Evolutionary conservation across 495 filamentous ascomycete genomes (phyloP).

Genomic region (Evansstolkia leycettana): DNA sequence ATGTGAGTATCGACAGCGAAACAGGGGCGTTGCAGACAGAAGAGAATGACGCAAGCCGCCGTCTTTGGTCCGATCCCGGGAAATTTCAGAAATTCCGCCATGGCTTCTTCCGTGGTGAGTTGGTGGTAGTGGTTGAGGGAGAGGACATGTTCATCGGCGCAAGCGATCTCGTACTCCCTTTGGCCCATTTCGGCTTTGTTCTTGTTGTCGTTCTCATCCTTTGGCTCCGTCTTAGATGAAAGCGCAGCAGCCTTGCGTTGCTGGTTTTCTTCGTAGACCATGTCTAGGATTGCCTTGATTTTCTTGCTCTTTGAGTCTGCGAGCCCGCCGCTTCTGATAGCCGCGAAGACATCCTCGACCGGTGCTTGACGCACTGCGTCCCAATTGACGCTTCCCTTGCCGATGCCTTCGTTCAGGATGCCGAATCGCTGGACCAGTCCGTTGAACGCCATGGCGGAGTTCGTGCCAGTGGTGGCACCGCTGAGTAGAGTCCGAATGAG

Average conservation of each 20-base stretch:
- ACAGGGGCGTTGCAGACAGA: constrained; percentile 64
- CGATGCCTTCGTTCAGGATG: constrained; percentile 43
- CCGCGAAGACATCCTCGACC: constrained; percentile 50
- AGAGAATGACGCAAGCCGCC: constrained; percentile 71
- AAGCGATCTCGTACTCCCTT: constrained; percentile 38
- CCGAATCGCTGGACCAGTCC: constrained; percentile 64
- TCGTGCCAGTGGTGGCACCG: constrained; percentile 55
- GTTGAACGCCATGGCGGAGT: constrained; percentile 57
- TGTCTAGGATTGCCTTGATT: constrained; percentile 72
- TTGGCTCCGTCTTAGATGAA: constrained; percentile 7
- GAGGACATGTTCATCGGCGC: constrained; percentile 43
- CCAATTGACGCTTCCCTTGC: constrained; percentile 78
- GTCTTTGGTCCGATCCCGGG: constrained; percentile 89
- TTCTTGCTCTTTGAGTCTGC: constrained; percentile 56
- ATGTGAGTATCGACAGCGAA: constrained; percentile 86
- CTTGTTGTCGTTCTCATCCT: neutral
- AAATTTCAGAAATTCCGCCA: constrained; percentile 60
- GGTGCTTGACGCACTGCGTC: constrained; percentile 58
- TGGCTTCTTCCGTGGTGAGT: constrained; percentile 53
- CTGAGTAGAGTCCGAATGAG: constrained; percentile 72
- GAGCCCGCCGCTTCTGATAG: constrained; percentile 64
- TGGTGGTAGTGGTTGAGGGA: constrained; percentile 70
- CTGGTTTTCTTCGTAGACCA: constrained; percentile 60
- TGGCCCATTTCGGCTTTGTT: constrained; percentile 21
- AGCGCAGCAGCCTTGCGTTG: constrained; percentile 27